Conservation (phyloP, 2,329 filamentous ascomycete species). For the Neocucurbitaria cava region DNA sequence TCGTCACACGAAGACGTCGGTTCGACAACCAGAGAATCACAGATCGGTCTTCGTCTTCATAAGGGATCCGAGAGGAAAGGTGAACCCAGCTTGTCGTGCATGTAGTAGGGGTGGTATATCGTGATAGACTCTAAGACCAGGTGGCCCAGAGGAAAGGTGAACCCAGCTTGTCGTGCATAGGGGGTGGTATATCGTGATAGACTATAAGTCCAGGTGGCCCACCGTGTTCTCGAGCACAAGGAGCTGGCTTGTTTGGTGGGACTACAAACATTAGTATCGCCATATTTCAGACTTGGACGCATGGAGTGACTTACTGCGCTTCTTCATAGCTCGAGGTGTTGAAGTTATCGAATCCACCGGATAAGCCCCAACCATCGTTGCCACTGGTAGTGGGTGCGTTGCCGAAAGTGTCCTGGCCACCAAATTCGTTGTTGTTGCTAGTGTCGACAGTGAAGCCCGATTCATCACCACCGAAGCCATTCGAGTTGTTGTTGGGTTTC, state of each 20-base stretch:
- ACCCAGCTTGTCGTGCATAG: conserved; percentile 33
- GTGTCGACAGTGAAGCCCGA: conserved; percentile 5
- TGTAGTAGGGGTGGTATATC: conserved; percentile 38
- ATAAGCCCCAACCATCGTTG: conserved; percentile 42
- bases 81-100: conserved; percentile 25
- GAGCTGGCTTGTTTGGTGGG: no score
- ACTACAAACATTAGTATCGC: no score
- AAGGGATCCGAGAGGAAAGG: conserved; percentile 26
- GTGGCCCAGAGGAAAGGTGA: conserved; percentile 28
- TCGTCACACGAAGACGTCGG: conserved; percentile 23
- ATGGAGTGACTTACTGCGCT: no score
- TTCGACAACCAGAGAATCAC: conserved; percentile 9
- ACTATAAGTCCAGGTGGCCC: not conserved
- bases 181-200: conserved; percentile 29
- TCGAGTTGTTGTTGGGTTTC: conserved; percentile 2
- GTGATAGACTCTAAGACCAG: not conserved
- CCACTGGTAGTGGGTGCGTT: conserved; percentile 58
- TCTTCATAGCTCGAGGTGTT: conserved; percentile 5
- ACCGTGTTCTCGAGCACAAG: no score
- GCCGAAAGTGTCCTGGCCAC: conserved; percentile 42
- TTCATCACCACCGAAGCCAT: conserved; percentile 12
- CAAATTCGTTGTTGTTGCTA: conserved; percentile 9
- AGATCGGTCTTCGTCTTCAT: conserved; percentile 4
- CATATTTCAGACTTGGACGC: no score
- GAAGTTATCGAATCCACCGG: conserved; percentile 6